phyloP scores from a whole-genome alignment of 495 filamentous ascomycete genomes.

The Aspergillus wentii region DNA sequence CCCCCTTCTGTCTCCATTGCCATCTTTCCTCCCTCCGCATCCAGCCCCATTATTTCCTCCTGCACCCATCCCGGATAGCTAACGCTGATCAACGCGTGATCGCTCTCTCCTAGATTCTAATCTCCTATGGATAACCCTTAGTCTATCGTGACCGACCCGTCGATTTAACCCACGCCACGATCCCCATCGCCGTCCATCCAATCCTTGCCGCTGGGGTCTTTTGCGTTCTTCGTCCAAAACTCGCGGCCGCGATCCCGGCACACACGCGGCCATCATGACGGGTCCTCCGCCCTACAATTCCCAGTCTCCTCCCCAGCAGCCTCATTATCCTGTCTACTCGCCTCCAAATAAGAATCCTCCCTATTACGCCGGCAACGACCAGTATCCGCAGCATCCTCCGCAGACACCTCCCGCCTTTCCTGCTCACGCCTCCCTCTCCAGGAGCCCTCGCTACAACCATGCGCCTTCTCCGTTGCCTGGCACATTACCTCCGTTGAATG shows the following conservation, averaged over 20 bases:
- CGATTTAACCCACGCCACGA: no score
- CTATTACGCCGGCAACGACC: constrained; percentile 54
- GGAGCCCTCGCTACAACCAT: constrained; percentile 47
- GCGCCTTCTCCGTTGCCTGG: constrained; percentile 49
- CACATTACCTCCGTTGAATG: constrained; percentile 46
- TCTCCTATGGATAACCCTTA: no score
- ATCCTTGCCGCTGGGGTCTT: constrained; percentile 2
- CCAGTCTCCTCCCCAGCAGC: constrained; percentile 41
- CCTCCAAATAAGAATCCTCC: constrained; percentile 46
- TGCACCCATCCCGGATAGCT: constrained; percentile 13
- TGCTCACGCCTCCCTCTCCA: constrained; percentile 42
- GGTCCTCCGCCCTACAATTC: constrained; percentile 44
- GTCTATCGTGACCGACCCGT: no score
- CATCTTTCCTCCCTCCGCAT: constrained; percentile 1
- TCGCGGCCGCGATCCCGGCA: constrained; percentile 24
- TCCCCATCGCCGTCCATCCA: constrained; percentile 2
- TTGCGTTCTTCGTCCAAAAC: constrained; percentile 1
- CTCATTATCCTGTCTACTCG: constrained; percentile 33
- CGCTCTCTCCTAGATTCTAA: no score
- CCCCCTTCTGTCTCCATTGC: constrained; percentile 14
- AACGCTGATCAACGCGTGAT: no score
- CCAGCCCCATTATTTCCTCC: constrained; percentile 12
- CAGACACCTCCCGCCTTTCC: constrained; percentile 49
- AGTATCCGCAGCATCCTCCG: constrained; percentile 48
- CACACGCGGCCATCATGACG: constrained; percentile 43